These are phyloP conservation scores for Phanerochaete carnosa DNA, from an alignment of 768 basidiomycete species.

Conservation along the genomic window DNA sequence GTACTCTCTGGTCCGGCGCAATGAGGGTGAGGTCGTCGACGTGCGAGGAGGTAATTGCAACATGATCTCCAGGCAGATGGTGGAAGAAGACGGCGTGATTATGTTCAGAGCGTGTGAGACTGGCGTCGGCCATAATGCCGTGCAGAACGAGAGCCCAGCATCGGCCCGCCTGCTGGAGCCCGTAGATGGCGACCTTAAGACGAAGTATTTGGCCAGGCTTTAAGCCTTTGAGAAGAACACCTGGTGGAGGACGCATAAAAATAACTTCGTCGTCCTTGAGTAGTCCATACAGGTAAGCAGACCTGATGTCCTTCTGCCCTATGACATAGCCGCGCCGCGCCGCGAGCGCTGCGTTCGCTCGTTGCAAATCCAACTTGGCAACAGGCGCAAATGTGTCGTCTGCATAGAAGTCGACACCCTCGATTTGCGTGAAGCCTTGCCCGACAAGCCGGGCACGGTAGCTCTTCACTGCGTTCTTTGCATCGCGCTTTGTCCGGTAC, in stretches of 20 bases:
- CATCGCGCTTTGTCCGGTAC: constrained; percentile 4
- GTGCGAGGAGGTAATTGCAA: too few species aligned
- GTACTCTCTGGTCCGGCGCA: too few species aligned
- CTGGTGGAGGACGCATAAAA: constrained; percentile 12
- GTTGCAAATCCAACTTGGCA: too few species aligned
- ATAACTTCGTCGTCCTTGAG: constrained; percentile 11
- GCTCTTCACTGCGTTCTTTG: background rate
- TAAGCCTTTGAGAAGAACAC: background rate
- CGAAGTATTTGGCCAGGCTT: too few species aligned
- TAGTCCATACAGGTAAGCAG: constrained; percentile 23
- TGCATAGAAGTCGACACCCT: constrained; percentile 20
- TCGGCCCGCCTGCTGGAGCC: too few species aligned
- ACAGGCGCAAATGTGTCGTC: constrained; percentile 27
- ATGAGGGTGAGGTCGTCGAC: too few species aligned
- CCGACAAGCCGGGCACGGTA: constrained; percentile 11
- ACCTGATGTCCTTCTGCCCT: constrained; percentile 31
- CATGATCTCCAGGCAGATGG: too few species aligned
- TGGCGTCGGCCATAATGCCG: too few species aligned
- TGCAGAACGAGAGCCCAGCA: too few species aligned
- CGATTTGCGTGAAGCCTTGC: constrained; percentile 28
- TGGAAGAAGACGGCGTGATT: too few species aligned
- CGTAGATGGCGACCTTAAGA: too few species aligned
- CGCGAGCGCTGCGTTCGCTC: constrained; percentile 25
- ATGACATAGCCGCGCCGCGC: constrained; percentile 22
- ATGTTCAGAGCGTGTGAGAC: too few species aligned